These are phyloP conservation scores for Colletotrichum siamense DNA, from an alignment of 2,329 filamentous ascomycete species.

Conservation along the genomic window DNA sequence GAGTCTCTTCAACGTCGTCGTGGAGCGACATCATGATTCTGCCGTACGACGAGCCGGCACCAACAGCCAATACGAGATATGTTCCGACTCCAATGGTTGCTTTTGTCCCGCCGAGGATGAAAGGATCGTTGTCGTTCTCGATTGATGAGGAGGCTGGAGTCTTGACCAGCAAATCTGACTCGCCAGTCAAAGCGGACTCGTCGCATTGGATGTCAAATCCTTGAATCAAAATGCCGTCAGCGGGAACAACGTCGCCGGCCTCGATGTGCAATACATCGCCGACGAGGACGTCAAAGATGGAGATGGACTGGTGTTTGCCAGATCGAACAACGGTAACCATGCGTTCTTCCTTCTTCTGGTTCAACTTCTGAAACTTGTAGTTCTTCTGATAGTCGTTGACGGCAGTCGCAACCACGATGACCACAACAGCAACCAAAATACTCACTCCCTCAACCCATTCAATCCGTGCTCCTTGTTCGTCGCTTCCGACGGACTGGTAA, in stretches of 20 bases:
- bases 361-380: conserved; percentile 57
- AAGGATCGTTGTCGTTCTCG: conserved; percentile 56
- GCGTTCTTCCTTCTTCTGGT: conserved; percentile 57
- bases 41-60: background rate
- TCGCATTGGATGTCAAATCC: conserved; percentile 64
- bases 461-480: conserved; percentile 39
- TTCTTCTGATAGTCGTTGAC: conserved; percentile 63
- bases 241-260: conserved; percentile 72
- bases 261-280: conserved; percentile 66
- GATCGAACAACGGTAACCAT: conserved; percentile 62
- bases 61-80: background rate
- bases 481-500: conserved; percentile 58
- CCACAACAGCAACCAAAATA: conserved; percentile 58
- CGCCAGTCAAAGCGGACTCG: conserved; percentile 75
- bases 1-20: background rate
- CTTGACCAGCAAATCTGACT: conserved; percentile 76
- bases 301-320: conserved; percentile 58
- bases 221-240: conserved; percentile 73
- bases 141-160: conserved; percentile 52
- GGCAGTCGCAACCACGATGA: conserved; percentile 58
- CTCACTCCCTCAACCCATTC: conserved; percentile 64
- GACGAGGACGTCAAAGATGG: conserved; percentile 64
- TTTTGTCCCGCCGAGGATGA: conserved; percentile 59
- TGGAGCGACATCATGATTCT: background rate
- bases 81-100: background rate